Evolutionary conservation across 129 eudicot genomes (phyloP).

Genomic region (Arctium lappa): DNA sequence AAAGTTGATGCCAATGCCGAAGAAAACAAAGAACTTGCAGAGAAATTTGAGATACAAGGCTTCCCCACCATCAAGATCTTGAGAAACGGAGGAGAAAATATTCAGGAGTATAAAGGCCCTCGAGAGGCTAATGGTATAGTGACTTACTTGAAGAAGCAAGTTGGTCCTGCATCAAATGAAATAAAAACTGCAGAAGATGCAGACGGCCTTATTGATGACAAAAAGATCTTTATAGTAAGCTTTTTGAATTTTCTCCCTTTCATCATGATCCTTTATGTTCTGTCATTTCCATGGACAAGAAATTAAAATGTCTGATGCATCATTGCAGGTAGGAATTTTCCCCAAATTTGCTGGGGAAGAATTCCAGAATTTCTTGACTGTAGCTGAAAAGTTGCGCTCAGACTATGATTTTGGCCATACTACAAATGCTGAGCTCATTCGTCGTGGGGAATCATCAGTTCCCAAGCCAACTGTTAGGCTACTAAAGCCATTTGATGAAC

Average conservation of each 20-base stretch:
- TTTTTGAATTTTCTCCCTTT: background rate
- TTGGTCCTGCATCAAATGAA: constrained; percentile 71
- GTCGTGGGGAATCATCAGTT: constrained; percentile 53
- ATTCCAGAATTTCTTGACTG: constrained; percentile 48
- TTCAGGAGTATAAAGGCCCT: constrained; percentile 69
- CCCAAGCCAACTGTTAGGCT: constrained; percentile 63
- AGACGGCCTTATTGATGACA: constrained; percentile 38
- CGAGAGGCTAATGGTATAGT: constrained; percentile 85
- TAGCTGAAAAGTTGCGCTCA: constrained; percentile 77
- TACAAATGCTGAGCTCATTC: constrained; percentile 56
- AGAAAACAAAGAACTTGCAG: constrained; percentile 48
- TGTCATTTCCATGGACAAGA: background rate
- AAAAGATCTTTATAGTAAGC: constrained; percentile 52
- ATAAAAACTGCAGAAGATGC: constrained; percentile 62
- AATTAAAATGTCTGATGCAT: background rate
- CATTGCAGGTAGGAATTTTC: constrained; percentile 63
- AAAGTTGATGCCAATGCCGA: constrained; percentile 67
- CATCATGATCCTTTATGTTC: background rate
- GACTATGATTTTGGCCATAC: constrained; percentile 74
- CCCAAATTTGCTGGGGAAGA: constrained; percentile 66
- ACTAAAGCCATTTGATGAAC: constrained; percentile 90
- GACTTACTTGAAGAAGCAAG: constrained; percentile 56
- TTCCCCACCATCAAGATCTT: constrained; percentile 78
- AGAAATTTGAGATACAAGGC: constrained; percentile 47
- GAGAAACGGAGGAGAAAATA: constrained; percentile 58